Percentiles rank a stretch among this genome's conserved stretches.
Conservation (phyloP, 129 eudicot species). For the Pseudognaphalium luteoalbum region DNA sequence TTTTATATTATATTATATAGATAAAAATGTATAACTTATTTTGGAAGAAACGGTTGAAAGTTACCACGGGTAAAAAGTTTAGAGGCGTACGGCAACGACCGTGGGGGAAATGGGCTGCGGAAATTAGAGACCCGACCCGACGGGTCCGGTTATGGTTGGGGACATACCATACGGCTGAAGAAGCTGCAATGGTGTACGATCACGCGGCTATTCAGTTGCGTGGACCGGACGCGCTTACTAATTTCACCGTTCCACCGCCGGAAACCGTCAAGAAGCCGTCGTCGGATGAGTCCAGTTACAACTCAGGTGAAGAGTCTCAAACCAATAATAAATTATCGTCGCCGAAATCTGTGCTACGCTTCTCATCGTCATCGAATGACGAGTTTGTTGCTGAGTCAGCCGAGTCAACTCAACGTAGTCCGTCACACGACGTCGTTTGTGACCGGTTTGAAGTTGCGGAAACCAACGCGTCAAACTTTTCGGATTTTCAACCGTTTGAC, state of each 20-base stretch:
- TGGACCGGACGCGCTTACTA: constrained; percentile 93
- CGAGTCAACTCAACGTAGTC: constrained; percentile 41
- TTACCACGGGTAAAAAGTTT: constrained; percentile 53
- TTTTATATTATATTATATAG: no score
- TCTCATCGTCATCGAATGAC: constrained; percentile 24
- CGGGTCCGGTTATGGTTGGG: constrained; percentile 92
- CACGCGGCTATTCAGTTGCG: constrained; percentile 96
- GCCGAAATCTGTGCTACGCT: constrained; percentile 73
- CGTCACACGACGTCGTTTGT: constrained; percentile 17
- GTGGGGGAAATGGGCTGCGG: constrained; percentile 99
- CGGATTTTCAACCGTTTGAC: constrained; percentile 43
- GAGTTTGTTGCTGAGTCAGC: constrained; percentile 49
- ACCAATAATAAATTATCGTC: constrained; percentile 36
- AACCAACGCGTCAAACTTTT: constrained; percentile 23
- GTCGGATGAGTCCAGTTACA: constrained; percentile 44
- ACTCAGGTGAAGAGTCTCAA: constrained; percentile 59
- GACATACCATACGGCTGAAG: constrained; percentile 97
- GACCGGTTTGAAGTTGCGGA: constrained; percentile 11
- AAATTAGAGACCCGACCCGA: constrained; percentile 82
- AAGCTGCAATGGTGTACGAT: constrained; percentile 97
- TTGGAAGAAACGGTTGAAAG: constrained; percentile 33
- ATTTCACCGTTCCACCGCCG: constrained; percentile 56
- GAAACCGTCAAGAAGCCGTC: constrained; percentile 20
- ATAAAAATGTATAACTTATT: no score
- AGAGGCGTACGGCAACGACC: constrained; percentile 97